These are phyloP conservation scores for Penicillium steckii DNA, from an alignment of 495 filamentous ascomycete genomes.

Conservation along the genomic window DNA sequence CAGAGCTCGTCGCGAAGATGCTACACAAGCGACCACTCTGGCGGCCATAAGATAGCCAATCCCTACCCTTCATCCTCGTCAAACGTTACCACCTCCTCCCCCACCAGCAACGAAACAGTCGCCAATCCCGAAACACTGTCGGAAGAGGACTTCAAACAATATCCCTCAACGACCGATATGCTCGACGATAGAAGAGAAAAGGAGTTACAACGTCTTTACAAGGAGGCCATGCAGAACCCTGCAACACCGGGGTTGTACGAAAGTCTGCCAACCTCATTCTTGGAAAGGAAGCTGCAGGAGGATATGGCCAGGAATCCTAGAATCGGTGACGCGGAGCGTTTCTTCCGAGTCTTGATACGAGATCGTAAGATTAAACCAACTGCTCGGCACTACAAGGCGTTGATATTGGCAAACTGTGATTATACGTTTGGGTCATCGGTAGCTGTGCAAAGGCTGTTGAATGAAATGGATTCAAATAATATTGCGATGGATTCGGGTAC, in stretches of 20 bases:
- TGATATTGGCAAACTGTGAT: slow-evolving; percentile 70
- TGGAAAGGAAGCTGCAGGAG: slow-evolving; percentile 30
- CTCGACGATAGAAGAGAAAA: neutral
- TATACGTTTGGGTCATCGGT: slow-evolving; percentile 60
- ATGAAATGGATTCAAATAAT: slow-evolving; percentile 64
- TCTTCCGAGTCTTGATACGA: slow-evolving; percentile 50
- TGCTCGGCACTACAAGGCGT: slow-evolving; percentile 64
- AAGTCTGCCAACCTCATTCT: slow-evolving; percentile 13
- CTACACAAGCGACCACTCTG: slow-evolving; percentile 13
- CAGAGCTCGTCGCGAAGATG: slow-evolving; percentile 21
- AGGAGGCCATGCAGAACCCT: slow-evolving; percentile 4
- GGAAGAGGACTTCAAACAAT: neutral
- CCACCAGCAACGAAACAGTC: neutral
- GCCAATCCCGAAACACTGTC: neutral
- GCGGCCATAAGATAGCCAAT: neutral
- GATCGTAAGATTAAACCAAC: slow-evolving; percentile 63
- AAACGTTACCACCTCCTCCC: neutral
- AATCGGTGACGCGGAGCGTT: slow-evolving; percentile 25
- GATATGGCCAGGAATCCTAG: slow-evolving; percentile 16
- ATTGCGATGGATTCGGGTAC: slow-evolving; percentile 61
- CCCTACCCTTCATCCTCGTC: neutral
- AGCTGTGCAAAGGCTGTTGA: slow-evolving; percentile 56
- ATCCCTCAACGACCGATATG: neutral
- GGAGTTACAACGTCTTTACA: slow-evolving; percentile 1
- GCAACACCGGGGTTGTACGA: slow-evolving; percentile 18